These are phyloP conservation scores for Termitomyces sp. DNA, from an alignment of 768 basidiomycete genomes.

Conservation along the genomic window DNA sequence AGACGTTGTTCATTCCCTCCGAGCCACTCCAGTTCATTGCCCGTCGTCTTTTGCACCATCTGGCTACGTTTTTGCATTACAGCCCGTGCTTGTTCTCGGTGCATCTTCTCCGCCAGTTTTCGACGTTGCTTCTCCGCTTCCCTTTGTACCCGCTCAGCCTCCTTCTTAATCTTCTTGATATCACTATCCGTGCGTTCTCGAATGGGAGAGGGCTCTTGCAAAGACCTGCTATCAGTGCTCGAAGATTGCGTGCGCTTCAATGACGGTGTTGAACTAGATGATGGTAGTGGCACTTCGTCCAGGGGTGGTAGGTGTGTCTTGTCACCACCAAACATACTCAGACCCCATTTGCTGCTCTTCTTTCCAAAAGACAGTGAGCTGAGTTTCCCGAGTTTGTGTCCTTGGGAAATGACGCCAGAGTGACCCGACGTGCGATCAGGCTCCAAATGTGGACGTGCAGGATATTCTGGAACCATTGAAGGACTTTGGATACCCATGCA, in stretches of 20 bases:
- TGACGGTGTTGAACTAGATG: conserved; percentile 52
- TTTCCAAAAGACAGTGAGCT: conserved; percentile 59
- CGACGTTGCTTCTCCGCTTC: conserved; percentile 87
- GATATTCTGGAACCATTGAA: conserved; percentile 49
- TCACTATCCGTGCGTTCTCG: conserved; percentile 43
- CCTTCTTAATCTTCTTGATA: conserved; percentile 75
- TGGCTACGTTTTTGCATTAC: conserved; percentile 89
- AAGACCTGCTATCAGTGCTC: conserved; percentile 66
- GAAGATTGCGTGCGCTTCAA: conserved; percentile 78
- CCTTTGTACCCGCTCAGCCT: conserved; percentile 68
- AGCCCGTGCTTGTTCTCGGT: conserved; percentile 85
- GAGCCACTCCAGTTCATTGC: conserved; percentile 61
- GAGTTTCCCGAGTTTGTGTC: conserved; percentile 53
- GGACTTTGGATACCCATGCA: conserved; percentile 48
- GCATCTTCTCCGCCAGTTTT: conserved; percentile 63
- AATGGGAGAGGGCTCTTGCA: conserved; percentile 50
- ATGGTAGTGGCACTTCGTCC: conserved; percentile 58
- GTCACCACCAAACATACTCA: conserved; percentile 72
- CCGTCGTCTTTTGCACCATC: conserved; percentile 55
- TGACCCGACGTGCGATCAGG: conserved; percentile 33
- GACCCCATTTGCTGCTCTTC: conserved; percentile 63
- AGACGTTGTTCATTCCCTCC: conserved; percentile 41
- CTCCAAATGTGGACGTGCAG: conserved; percentile 35
- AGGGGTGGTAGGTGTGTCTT: conserved; percentile 69
- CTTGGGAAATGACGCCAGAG: conserved; percentile 36